Evolutionary conservation across 176 grass and related monocot genomes (phyloP).

Genomic region (Lolium multiflorum): DNA sequence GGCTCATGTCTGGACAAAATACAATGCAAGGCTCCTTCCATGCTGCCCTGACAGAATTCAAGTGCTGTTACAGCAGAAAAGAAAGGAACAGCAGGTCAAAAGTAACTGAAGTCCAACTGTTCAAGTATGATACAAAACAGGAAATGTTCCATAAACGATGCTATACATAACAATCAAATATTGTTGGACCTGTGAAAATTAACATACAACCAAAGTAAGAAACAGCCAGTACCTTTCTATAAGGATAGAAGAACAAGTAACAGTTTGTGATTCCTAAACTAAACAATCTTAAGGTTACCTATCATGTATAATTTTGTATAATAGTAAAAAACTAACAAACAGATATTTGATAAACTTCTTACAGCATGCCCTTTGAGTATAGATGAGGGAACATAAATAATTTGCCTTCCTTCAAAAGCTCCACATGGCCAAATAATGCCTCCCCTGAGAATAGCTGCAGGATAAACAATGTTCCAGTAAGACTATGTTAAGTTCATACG

Average conservation of each 20-base stretch:
- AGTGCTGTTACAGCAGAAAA: conserved; percentile 38
- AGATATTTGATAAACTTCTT: conserved; percentile 51
- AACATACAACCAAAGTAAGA: conserved; percentile 29
- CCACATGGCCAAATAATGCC: conserved; percentile 73
- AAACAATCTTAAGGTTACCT: conserved; percentile 25
- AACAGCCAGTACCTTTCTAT: conserved; percentile 10
- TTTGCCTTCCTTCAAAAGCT: conserved; percentile 74
- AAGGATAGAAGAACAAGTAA: neutral
- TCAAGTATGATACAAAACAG: conserved; percentile 11
- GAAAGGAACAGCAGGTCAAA: conserved; percentile 18
- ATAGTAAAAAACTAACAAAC: conserved; percentile 29
- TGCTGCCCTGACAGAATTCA: conserved; percentile 58
- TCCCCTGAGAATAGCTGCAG: conserved; percentile 83
- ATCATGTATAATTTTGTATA: conserved; percentile 1
- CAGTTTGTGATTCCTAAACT: neutral
- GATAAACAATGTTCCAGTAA: conserved; percentile 31
- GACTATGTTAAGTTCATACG: conserved; percentile 14
- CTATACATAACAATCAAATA: conserved; percentile 28
- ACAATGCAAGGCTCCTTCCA: conserved; percentile 95
- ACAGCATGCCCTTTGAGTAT: conserved; percentile 72
- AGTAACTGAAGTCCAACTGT: conserved; percentile 22
- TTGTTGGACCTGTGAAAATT: conserved; percentile 7
- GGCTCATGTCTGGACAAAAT: conserved; percentile 79
- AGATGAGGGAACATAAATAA: conserved; percentile 66
- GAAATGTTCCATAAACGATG: conserved; percentile 19